Base-by-base conservation (phyloP, 2,329 filamentous ascomycete genomes). In the Stachybotrys elegans region DNA sequence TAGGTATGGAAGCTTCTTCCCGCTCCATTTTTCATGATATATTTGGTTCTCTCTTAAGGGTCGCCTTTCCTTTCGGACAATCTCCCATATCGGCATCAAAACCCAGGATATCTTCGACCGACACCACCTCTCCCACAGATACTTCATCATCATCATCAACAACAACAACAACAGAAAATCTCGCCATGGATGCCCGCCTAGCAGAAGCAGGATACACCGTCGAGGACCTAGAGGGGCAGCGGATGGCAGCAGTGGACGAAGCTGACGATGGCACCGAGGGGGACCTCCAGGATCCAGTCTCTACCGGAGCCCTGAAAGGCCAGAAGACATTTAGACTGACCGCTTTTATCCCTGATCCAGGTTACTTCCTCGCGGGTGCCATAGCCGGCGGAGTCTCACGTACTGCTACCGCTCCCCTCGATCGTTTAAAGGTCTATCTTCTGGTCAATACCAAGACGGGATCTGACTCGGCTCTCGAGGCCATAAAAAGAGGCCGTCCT, bases 341-440 rank as follows among this genome's bases (percentile, higher is more conserved):
- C 65, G 72, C 75, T 64, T 76, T 85, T 75, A 74, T 89, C 67
- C 88, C 87, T 67, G 80, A 89, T 81, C 78, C 86, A 95, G 93
- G 93, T 78, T 98, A 97, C 72, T 98, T 97, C 69, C 70, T 95
- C 71, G 93, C 93, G 65, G 93, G 93, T 75, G 93, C 90, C 67
- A 76, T 95, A 63, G 90, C 92, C 64, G 93, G 93, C 64, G 92
- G 90, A 65, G 84, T 96, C 58, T 97, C 92, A 62, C 85, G 93
- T 62, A 97, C 93, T 61, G 86, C 88, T 51, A 98, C 93, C 55
- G 93, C 93, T 48, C 93, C 93, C 48, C 83, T 98, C 67, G 93
- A 98, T 71, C 89, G 93, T 57, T 75, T 98, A 47, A 97, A 97
- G 71, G 93, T 98, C 52, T 97, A 95, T 65, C 80, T 98, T 43